A percentile compares a stretch with the other conserved stretches of the same genome.
phyloP scores from a whole-genome alignment of 106 monocot species.

The Allium fistulosum region DNA sequence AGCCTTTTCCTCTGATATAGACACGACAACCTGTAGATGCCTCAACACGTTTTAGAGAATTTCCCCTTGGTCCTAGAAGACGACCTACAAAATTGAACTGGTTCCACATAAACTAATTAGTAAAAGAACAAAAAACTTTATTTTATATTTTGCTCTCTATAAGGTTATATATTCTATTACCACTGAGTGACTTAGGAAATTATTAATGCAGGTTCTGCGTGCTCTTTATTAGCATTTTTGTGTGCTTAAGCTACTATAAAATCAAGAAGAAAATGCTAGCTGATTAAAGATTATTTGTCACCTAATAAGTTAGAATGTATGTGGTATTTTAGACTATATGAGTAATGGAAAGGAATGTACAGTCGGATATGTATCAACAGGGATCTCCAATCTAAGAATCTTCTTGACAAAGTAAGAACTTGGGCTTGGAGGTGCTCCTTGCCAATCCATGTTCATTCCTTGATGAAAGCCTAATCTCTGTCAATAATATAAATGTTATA shows the following conservation, averaged over 20 bases:
- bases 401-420: conserved; percentile 77
- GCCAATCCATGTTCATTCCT: conserved; percentile 87
- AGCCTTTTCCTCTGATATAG: conserved; percentile 92
- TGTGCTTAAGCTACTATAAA: too few species aligned
- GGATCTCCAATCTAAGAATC: conserved; percentile 90
- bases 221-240: too few species aligned
- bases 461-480: conserved; percentile 65
- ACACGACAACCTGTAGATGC: conserved; percentile 92
- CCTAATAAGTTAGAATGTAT: too few species aligned
- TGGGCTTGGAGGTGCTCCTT: conserved; percentile 68
- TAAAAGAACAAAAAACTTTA: too few species aligned
- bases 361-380: conserved; percentile 77
- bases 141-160: too few species aligned
- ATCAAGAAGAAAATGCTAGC: too few species aligned
- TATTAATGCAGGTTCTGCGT: too few species aligned
- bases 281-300: too few species aligned
- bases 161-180: too few species aligned
- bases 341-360: conserved; percentile 29
- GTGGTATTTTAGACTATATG: too few species aligned
- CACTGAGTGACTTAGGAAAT: too few species aligned
- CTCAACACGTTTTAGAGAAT: conserved; percentile 91
- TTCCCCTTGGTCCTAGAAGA: conserved; percentile 91
- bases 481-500: not conserved
- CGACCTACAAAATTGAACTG: conserved; percentile 99
- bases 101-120: not conserved